A percentile compares a stretch with the other conserved stretches of the same genome.
Evolutionary conservation across 257 asterid species (phyloP).

Genomic region (Fraxinus excelsior): DNA sequence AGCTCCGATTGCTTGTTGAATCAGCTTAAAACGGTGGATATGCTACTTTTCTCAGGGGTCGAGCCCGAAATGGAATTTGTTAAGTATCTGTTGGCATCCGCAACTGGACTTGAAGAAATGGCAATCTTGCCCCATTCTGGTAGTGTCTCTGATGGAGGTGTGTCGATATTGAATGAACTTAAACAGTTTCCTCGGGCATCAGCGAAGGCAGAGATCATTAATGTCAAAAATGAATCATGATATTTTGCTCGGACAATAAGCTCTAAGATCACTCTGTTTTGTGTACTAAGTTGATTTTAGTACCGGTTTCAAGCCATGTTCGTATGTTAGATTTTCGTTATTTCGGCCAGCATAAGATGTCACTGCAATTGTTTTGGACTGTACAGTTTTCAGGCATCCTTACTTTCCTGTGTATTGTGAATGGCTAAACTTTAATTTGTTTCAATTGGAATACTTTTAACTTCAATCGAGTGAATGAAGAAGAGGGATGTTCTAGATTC

Average conservation of each 20-base stretch:
- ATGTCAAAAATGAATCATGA: not conserved
- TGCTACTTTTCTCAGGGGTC: slow-evolving; percentile 50
- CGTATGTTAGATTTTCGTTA: too few species aligned
- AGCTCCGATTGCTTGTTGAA: slow-evolving; percentile 32
- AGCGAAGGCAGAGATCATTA: slow-evolving; percentile 43
- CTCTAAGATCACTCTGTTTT: not conserved
- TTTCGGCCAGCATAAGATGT: too few species aligned
- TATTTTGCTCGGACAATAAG: not conserved
- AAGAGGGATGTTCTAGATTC: too few species aligned
- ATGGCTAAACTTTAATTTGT: too few species aligned
- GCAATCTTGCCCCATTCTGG: slow-evolving; percentile 36
- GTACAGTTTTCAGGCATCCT: too few species aligned
- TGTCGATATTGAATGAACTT: slow-evolving; percentile 48
- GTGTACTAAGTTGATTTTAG: not conserved
- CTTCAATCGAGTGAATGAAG: too few species aligned
- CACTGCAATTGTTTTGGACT: too few species aligned
- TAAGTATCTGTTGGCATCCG: slow-evolving; percentile 52
- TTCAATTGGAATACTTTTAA: too few species aligned
- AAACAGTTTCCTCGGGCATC: slow-evolving; percentile 51
- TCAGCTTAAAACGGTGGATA: slow-evolving; percentile 47
- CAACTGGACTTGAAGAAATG: slow-evolving; percentile 52
- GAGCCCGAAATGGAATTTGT: slow-evolving; percentile 66
- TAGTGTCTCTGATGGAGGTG: slow-evolving; percentile 40
- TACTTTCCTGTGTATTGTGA: too few species aligned
- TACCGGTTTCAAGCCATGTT: too few species aligned